phyloP scores from a whole-genome alignment of 306 rosid genomes.

The Vigna nakashimae region DNA sequence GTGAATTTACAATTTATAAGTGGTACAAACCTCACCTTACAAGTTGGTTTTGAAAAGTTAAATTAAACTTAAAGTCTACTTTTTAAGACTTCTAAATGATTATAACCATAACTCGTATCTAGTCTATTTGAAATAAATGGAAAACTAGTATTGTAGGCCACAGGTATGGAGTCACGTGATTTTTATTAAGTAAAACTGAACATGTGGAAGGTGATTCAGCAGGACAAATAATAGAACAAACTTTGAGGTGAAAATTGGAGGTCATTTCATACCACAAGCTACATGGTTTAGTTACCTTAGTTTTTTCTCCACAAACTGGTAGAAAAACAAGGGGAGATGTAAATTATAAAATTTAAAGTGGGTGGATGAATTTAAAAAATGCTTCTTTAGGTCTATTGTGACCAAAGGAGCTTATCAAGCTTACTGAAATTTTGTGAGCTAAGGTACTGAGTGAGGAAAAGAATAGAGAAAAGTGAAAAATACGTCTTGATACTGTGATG shows the following conservation, averaged over 20 bases:
- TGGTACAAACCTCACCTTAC: no score
- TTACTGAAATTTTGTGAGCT: not conserved
- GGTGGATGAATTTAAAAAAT: not conserved
- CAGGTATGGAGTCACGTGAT: not conserved
- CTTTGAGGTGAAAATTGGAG: conserved; percentile 9
- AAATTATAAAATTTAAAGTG: not conserved
- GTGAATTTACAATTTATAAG: no score
- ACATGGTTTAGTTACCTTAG: not conserved
- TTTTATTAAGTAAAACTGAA: not conserved
- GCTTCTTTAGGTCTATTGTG: not conserved
- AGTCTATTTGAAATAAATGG: not conserved
- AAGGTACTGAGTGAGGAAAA: not conserved
- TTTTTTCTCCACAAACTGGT: not conserved
- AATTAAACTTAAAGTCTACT: no score
- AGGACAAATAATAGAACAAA: not conserved
- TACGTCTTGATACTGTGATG: not conserved
- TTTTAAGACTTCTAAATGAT: no score
- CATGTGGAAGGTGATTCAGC: conserved; percentile 11
- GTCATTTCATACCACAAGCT: not conserved
- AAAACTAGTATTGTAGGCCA: not conserved
- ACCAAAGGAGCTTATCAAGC: not conserved
- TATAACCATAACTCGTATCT: no score
- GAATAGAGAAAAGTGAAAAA: not conserved
- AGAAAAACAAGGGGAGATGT: not conserved
- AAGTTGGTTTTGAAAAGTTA: no score